phyloP scores from a whole-genome alignment of 805 yeast genomes.

The Wickerhamiella spandovensis region DNA sequence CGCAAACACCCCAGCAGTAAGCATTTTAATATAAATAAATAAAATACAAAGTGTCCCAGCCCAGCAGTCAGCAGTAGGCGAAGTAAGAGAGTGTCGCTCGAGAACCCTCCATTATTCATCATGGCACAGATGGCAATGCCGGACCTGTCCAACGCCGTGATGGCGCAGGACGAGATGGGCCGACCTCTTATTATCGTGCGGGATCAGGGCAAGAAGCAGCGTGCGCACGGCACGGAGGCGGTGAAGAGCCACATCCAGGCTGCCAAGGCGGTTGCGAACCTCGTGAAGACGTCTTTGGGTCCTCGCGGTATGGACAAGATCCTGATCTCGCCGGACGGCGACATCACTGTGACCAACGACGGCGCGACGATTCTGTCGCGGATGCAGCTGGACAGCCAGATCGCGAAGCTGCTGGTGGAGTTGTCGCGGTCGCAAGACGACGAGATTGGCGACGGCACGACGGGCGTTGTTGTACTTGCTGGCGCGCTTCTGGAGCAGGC shows the following conservation, averaged over 20 bases:
- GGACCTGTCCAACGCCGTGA: slow-evolving; percentile 93
- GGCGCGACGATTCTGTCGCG: slow-evolving; percentile 95
- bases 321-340: slow-evolving; percentile 90
- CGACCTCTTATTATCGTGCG: slow-evolving; percentile 96
- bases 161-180: slow-evolving; percentile 99
- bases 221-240: slow-evolving; percentile 71
- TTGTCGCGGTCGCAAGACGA: slow-evolving; percentile 91
- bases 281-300: slow-evolving; percentile 84
- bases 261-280: slow-evolving; percentile 86
- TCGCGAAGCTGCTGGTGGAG: slow-evolving; percentile 90
- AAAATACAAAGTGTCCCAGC: no score
- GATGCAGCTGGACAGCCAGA: slow-evolving; percentile 92
- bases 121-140: slow-evolving; percentile 32
- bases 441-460: slow-evolving; percentile 97
- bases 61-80: no score
- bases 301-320: slow-evolving; percentile 98
- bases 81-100: not conserved
- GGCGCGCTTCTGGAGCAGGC: slow-evolving; percentile 93
- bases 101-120: not conserved
- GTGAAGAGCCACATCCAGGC: slow-evolving; percentile 76
- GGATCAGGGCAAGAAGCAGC: slow-evolving; percentile 53
- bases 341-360: slow-evolving; percentile 94
- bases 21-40: no score
- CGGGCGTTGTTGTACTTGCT: slow-evolving; percentile 95
- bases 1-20: no score